Conservation (phyloP, 306 rosid genomes). For the Mucuna pruriens region DNA sequence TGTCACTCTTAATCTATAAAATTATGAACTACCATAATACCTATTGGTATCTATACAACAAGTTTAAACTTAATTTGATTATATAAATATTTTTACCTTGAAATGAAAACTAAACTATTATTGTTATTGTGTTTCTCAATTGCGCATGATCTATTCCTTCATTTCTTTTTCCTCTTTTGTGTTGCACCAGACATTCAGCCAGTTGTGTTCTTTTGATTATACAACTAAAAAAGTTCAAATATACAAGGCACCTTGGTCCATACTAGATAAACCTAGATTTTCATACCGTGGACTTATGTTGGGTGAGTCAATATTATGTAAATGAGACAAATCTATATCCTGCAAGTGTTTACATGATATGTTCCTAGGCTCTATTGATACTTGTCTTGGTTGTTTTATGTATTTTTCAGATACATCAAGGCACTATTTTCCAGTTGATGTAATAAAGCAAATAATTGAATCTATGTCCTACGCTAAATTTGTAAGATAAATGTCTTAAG, state of each 20-base stretch:
- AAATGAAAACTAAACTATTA: constrained; percentile 19
- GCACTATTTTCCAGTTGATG: constrained; percentile 83
- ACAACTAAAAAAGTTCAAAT: constrained; percentile 69
- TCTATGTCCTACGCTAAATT: constrained; percentile 96
- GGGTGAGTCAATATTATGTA: constrained; percentile 58
- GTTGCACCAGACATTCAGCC: constrained; percentile 89
- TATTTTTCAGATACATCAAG: constrained; percentile 88
- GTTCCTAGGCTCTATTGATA: constrained; percentile 40
- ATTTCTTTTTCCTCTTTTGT: constrained; percentile 33
- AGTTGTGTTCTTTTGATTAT: constrained; percentile 83
- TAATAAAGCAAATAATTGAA: constrained; percentile 84
- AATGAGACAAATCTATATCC: constrained; percentile 15
- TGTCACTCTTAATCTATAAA: constrained; percentile 20
- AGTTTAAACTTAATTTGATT: neutral
- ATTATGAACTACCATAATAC: constrained; percentile 21
- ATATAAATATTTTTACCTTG: constrained; percentile 18
- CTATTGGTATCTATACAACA: neutral
- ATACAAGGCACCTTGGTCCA: constrained; percentile 83
- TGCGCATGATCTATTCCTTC: constrained; percentile 19
- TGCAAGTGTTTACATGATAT: constrained; percentile 21
- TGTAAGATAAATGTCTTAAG: constrained; percentile 56
- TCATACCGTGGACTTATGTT: constrained; percentile 85
- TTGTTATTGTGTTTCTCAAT: constrained; percentile 13
- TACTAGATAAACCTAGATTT: constrained; percentile 86
- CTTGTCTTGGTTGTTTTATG: constrained; percentile 27